These are phyloP conservation scores for Polymyxa betae DNA, from an alignment of 208 protist species.

Conservation along the genomic window DNA sequence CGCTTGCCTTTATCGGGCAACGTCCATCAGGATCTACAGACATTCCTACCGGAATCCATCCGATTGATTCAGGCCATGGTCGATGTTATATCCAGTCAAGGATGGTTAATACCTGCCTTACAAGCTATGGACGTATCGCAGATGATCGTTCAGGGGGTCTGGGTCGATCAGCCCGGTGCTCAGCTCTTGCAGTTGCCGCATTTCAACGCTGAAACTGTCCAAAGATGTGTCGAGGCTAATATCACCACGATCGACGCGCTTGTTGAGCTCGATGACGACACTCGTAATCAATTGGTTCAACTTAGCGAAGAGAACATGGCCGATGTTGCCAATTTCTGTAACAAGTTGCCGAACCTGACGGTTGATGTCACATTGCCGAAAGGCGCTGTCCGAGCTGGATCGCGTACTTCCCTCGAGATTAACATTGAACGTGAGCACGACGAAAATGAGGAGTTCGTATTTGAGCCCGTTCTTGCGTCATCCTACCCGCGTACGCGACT, in stretches of 20 bases:
- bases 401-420: slow-evolving; percentile 59
- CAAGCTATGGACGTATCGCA: slow-evolving; percentile 85
- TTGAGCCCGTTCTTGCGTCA: slow-evolving; percentile 66
- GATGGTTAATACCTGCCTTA: slow-evolving; percentile 81
- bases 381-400: slow-evolving; percentile 60
- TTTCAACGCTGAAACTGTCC: slow-evolving; percentile 68
- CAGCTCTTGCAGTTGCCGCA: slow-evolving; percentile 83
- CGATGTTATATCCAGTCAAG: slow-evolving; percentile 78
- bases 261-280: slow-evolving; percentile 79
- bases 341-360: slow-evolving; percentile 81
- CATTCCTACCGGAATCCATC: slow-evolving; percentile 62
- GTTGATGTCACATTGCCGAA: slow-evolving; percentile 73
- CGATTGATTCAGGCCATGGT: slow-evolving; percentile 80
- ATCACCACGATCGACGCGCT: slow-evolving; percentile 79
- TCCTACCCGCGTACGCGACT: slow-evolving; percentile 69
- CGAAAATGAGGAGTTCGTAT: slow-evolving; percentile 62
- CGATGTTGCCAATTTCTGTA: slow-evolving; percentile 72
- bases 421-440: slow-evolving; percentile 67
- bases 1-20: slow-evolving; percentile 70
- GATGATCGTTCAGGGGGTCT: slow-evolving; percentile 84
- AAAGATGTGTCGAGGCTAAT: slow-evolving; percentile 59
- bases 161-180: slow-evolving; percentile 74
- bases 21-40: slow-evolving; percentile 65
- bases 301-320: background rate
- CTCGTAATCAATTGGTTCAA: slow-evolving; percentile 69